Percentiles rank a stretch among this genome's conserved stretches.
Conservation (phyloP, 2,329 filamentous ascomycete genomes). For the Sclerotiophoma versabilis region DNA sequence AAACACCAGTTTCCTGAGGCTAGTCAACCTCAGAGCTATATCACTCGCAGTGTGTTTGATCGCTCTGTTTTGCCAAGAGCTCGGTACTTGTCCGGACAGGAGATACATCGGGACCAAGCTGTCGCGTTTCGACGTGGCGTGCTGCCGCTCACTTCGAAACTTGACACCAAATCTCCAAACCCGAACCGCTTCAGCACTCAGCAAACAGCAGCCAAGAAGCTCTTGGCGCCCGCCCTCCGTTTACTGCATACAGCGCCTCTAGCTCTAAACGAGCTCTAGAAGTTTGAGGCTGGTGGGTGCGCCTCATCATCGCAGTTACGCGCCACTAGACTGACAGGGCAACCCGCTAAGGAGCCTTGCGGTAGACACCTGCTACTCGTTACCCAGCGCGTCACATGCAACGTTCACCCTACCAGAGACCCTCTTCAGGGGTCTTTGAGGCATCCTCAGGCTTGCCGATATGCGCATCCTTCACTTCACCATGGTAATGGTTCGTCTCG, state of each 20-base stretch:
- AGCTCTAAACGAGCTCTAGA: slow-evolving; percentile 4
- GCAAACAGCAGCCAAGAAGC: background rate
- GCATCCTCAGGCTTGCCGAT: slow-evolving; percentile 18
- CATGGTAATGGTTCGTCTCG: slow-evolving; percentile 30
- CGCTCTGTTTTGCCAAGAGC: slow-evolving; percentile 7
- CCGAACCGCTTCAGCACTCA: slow-evolving; percentile 8
- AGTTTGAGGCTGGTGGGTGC: slow-evolving; percentile 32
- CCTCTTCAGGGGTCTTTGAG: slow-evolving; percentile 19
- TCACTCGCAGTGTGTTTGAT: slow-evolving; percentile 21
- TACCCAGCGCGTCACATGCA: slow-evolving; percentile 18
- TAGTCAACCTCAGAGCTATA: slow-evolving; percentile 13
- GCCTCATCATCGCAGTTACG: slow-evolving; percentile 22
- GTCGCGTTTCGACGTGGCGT: slow-evolving; percentile 33
- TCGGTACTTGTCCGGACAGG: slow-evolving; percentile 17
- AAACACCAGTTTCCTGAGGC: slow-evolving; percentile 25
- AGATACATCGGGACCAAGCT: slow-evolving; percentile 16
- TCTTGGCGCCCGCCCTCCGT: slow-evolving; percentile 3
- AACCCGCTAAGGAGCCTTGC: slow-evolving; percentile 1
- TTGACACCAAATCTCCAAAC: slow-evolving; percentile 29
- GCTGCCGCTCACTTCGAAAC: slow-evolving; percentile 33
- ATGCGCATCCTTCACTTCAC: slow-evolving; percentile 16
- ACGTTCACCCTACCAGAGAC: slow-evolving; percentile 1
- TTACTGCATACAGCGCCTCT: background rate
- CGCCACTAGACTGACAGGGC: slow-evolving; percentile 18
- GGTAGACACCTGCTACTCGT: slow-evolving; percentile 14